phyloP scores from a whole-genome alignment of 139 green algal species.

The Pycnococcus provasolii region DNA sequence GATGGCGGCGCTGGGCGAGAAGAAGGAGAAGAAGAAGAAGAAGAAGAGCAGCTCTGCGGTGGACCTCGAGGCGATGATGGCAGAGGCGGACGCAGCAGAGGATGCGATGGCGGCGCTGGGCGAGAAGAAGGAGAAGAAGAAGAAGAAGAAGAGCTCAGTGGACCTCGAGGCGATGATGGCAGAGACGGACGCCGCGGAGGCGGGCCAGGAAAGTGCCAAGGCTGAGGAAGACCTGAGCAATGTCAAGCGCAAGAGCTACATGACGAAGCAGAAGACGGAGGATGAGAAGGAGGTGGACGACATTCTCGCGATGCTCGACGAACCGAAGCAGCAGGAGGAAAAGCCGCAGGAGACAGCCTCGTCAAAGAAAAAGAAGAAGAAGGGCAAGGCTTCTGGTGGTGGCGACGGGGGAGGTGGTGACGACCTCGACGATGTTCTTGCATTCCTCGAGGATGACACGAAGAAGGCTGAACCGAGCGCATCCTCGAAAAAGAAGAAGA shows the following conservation, averaged over 20 bases:
- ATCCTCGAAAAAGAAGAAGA: background rate
- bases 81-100: background rate
- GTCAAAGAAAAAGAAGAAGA: conserved; percentile 43
- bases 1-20: conserved; percentile 26
- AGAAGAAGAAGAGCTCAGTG: conserved; percentile 29
- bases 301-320: conserved; percentile 59
- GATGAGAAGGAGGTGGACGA: conserved; percentile 55
- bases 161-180: conserved; percentile 27
- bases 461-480: no score
- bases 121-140: conserved; percentile 38
- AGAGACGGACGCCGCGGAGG: conserved; percentile 14
- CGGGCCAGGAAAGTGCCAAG: background rate
- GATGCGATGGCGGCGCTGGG: conserved; percentile 22
- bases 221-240: background rate
- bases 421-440: conserved; percentile 53
- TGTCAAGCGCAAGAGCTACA: conserved; percentile 35
- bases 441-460: conserved; percentile 37
- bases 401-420: conserved; percentile 46
- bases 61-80: background rate
- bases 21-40: conserved; percentile 34
- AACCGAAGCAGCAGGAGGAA: conserved; percentile 18
- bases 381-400: conserved; percentile 42
- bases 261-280: conserved; percentile 40
- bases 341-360: background rate
- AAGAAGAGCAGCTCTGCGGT: background rate